Conservation (phyloP, 306 rosid genomes). For the Rubus idaeus region DNA sequence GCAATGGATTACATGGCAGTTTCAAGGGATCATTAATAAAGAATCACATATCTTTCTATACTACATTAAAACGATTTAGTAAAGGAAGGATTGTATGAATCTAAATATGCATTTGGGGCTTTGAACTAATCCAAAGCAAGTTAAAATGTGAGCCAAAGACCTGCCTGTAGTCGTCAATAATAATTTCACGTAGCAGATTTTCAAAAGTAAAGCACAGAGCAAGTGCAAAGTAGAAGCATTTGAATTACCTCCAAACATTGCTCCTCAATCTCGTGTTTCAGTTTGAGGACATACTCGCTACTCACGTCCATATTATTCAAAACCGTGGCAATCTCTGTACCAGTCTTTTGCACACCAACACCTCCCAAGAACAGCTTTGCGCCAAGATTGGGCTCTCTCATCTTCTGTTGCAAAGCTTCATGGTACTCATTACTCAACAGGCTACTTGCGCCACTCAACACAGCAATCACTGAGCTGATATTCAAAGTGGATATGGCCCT, state of each 20-base stretch:
- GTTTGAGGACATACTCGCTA: constrained; percentile 83
- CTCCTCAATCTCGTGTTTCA: constrained; percentile 89
- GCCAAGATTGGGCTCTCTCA: constrained; percentile 90
- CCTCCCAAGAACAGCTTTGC: constrained; percentile 93
- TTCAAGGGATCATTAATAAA: background rate
- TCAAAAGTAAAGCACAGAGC: constrained; percentile 10
- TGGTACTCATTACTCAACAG: constrained; percentile 81
- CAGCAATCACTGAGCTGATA: constrained; percentile 85
- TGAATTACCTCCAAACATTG: constrained; percentile 82
- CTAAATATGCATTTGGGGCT: background rate
- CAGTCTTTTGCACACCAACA: constrained; percentile 81
- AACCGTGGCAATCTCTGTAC: constrained; percentile 83
- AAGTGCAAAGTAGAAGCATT: constrained; percentile 10
- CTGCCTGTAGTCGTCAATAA: background rate
- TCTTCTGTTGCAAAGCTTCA: constrained; percentile 80
- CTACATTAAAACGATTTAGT: background rate
- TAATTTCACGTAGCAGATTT: background rate
- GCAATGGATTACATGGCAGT: background rate
- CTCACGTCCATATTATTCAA: constrained; percentile 91
- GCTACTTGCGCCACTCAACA: constrained; percentile 85
- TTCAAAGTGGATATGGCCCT: constrained; percentile 87
- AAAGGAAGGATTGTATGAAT: background rate
- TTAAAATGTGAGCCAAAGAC: background rate
- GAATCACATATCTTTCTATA: background rate
- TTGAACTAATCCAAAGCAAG: background rate